Evolutionary conservation across 768 basidiomycete species (phyloP), one percentile per base, ranked within the genome.

Genomic region (Boletus subparvulus): DNA sequence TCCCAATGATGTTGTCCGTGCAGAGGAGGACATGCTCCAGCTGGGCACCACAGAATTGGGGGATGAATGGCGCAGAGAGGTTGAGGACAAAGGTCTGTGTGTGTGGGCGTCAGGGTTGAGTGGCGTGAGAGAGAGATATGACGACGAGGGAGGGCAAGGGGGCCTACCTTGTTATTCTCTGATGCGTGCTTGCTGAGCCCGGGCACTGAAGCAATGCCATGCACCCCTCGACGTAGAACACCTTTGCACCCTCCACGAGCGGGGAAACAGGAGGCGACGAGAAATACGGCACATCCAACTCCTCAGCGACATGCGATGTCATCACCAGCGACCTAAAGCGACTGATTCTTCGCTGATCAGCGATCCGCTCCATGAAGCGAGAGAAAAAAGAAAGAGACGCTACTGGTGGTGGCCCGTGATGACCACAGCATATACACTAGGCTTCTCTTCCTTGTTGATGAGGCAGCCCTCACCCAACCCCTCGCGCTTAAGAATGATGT

Each of bases 41-140:
- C 69, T 95, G 89, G 3, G 78, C 76, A 58, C 82, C 82, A 80
- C 97, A 98, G 82, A 97, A 97, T 74, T 94, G 90, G 54, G 91
- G 78, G 74, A 98, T 95, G 82, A 98, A 98, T n/a, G 96, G 96
- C 6, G 96, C 96, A 10, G 93, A 95, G 65, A 98, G 81, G 79
- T 98, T 98, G 65, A 98, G 74, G 11, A 83, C 84, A 72, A 97
- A 95, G 56, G 86, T 86, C 92, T 94, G 21, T 13, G 17, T n/a
- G 44, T 8, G 35, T 13, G 50, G 26, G 47, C 11, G 50, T 3
- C 19, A 19, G 35, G 0, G 28, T 6, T n/a, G 32, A 13, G 16
- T 26, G 28, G n/a, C 0, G 30, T 6, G 14, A n/a, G 24, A 12
- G 45, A 14, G 24, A 55, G 24, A 24, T 9, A 17, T 0, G 8